phyloP scores from a whole-genome alignment of 306 rosid genomes.

The Canavalia gladiata region DNA sequence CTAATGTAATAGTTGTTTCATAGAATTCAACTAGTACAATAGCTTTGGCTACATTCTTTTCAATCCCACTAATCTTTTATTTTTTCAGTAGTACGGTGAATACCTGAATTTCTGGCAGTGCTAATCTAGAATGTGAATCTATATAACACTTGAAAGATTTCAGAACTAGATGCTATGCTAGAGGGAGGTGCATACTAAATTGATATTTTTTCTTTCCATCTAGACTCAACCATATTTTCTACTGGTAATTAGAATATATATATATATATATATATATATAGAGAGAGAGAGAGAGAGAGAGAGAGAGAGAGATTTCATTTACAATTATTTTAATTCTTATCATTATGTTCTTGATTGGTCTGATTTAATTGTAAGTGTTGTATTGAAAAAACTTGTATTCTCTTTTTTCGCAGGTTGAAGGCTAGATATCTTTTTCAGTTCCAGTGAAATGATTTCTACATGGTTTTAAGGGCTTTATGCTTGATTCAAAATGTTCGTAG shows the following conservation, averaged over 20 bases:
- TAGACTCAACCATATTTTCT: conserved; percentile 18
- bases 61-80: background rate
- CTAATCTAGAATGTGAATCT: conserved; percentile 4
- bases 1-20: too few relatives aligned
- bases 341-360: conserved; percentile 6
- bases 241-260: background rate
- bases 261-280: too few relatives aligned
- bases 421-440: conserved; percentile 42
- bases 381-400: conserved; percentile 20
- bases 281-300: background rate
- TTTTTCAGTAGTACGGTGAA: background rate
- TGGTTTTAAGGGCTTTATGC: conserved; percentile 18
- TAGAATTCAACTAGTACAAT: background rate
- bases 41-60: conserved; percentile 5
- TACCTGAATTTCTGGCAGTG: conserved; percentile 6
- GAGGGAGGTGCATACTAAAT: background rate
- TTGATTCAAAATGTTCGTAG: conserved; percentile 34
- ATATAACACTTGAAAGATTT: background rate
- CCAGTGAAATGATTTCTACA: conserved; percentile 17
- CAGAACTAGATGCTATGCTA: background rate
- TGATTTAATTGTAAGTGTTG: conserved; percentile 20
- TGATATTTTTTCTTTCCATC: background rate
- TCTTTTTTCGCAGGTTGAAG: conserved; percentile 50
- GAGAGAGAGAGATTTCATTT: conserved; percentile 4
- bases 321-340: background rate